Base-by-base conservation (phyloP, 768 basidiomycete species). In the Hortiboletus flavorubellus region DNA sequence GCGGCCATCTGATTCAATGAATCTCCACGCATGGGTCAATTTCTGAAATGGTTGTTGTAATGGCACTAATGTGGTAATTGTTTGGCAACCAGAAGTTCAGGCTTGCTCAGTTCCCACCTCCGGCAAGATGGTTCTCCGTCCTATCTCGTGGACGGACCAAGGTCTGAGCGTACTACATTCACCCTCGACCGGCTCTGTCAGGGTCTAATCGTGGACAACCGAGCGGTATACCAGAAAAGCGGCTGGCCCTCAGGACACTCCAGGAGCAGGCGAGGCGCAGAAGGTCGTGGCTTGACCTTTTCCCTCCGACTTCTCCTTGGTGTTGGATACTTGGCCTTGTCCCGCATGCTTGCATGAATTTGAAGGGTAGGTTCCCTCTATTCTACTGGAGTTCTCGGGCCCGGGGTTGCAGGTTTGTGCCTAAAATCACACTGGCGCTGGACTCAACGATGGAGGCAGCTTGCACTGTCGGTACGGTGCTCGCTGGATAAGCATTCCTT, bases 141-240 rank as follows among this genome's bases (percentile, higher is more conserved):
- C 63, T 61, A 54, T 52, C 61, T 84, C 68, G 77, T 82, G 82
- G 86, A 83, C 84, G 83, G 83, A 84, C 79, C 77, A 87, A 87
- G 83, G 82, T 87, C 84, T 85, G 85, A 87, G 84, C 69, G 78
- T 81, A 67, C 58, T 81, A 67, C 58, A 79, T 71, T 80, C 81
- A 80, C 78, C 78, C 78, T 77, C 55, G 78, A 81, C 78, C 61
- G 82, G 72, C 78, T 75, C 80, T 81, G 78, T 81, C 79, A 61
- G 85, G 75, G 78, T 70, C 80, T 73, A 73, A 78, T 74, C 73
- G 68, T 78, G 78, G 84, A 63, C 65, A 63, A 74, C 76, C 74
- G 73, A 80, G 78, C 78, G 76, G 72, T 81, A 78, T 79, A 86
- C 82, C 83, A 85, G 84, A 84, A 79, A 86, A 73, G 59, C 74